phyloP scores from a whole-genome alignment of 768 basidiomycete genomes.

The Auricularia sp. region DNA sequence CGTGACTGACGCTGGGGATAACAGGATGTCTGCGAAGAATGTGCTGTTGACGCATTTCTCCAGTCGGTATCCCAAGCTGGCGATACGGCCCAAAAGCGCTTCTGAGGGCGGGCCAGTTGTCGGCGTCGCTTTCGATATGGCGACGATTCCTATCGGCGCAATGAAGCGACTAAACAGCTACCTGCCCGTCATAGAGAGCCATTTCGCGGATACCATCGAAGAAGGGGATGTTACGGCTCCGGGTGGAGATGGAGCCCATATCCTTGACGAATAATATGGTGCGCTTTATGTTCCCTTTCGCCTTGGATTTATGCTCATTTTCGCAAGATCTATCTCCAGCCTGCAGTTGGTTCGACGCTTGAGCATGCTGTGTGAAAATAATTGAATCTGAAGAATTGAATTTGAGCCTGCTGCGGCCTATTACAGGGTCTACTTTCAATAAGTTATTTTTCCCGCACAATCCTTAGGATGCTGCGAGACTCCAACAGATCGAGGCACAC shows the following conservation, averaged over 20 bases:
- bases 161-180: conserved; percentile 85
- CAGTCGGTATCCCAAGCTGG: conserved; percentile 72
- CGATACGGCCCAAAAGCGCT: conserved; percentile 7
- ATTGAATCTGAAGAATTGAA: no score
- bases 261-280: neutral
- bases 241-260: conserved; percentile 2
- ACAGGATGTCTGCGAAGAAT: conserved; percentile 76
- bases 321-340: no score
- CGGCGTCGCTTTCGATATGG: conserved; percentile 75
- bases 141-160: conserved; percentile 58
- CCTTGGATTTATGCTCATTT: no score
- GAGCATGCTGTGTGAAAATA: no score
- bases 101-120: conserved; percentile 36
- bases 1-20: neutral
- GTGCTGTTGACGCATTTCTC: conserved; percentile 95
- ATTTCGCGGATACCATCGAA: conserved; percentile 16
- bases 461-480: no score
- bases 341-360: no score
- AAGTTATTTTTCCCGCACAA: no score
- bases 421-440: no score
- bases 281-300: no score
- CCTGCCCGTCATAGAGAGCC: conserved; percentile 50
- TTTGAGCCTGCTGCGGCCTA: no score
- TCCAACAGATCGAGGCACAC: no score
- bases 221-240: conserved; percentile 22